Evolutionary conservation across 768 basidiomycete species (phyloP).

Genomic region (Leccinellum rugosiceps): DNA sequence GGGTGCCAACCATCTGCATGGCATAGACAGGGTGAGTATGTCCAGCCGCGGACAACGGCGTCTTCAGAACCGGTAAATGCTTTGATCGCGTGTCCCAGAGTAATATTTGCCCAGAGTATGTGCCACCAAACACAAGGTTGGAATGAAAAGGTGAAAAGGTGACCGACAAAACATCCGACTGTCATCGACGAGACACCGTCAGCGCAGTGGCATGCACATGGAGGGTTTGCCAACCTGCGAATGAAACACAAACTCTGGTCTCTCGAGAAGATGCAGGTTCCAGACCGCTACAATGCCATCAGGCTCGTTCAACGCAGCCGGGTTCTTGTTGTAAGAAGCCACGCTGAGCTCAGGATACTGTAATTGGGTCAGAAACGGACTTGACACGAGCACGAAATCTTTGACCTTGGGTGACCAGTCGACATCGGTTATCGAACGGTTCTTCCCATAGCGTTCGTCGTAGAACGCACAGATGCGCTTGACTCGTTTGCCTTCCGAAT

Average conservation of each 20-base stretch:
- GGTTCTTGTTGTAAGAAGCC: slow-evolving; percentile 97
- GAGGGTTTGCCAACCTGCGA: slow-evolving; percentile 69
- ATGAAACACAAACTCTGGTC: slow-evolving; percentile 98
- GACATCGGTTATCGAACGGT: slow-evolving; percentile 91
- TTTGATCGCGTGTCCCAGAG: slow-evolving; percentile 98
- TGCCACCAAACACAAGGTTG: slow-evolving; percentile 95
- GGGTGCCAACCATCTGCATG: slow-evolving; percentile 97
- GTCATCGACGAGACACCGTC: slow-evolving; percentile 8
- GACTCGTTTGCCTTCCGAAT: slow-evolving; percentile 84
- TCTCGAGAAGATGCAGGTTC: slow-evolving; percentile 93
- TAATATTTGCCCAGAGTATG: slow-evolving; percentile 98
- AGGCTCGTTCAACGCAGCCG: slow-evolving; percentile 89
- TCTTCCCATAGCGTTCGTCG: slow-evolving; percentile 88
- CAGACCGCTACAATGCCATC: slow-evolving; percentile 97
- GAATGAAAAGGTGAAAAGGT: slow-evolving; percentile 98
- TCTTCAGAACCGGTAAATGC: slow-evolving; percentile 93
- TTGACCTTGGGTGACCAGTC: slow-evolving; percentile 98
- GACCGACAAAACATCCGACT: slow-evolving; percentile 98
- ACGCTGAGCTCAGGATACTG: slow-evolving; percentile 95
- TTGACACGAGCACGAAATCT: slow-evolving; percentile 4
- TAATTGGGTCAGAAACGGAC: not conserved
- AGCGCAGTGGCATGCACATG: not conserved
- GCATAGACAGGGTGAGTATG: slow-evolving; percentile 99
- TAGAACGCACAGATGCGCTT: slow-evolving; percentile 94
- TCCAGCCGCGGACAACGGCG: slow-evolving; percentile 91